Percentiles rank a stretch among this genome's conserved stretches.
Evolutionary conservation across 116 monocot genomes (phyloP).

Genomic region (Dioscorea cayenensis): DNA sequence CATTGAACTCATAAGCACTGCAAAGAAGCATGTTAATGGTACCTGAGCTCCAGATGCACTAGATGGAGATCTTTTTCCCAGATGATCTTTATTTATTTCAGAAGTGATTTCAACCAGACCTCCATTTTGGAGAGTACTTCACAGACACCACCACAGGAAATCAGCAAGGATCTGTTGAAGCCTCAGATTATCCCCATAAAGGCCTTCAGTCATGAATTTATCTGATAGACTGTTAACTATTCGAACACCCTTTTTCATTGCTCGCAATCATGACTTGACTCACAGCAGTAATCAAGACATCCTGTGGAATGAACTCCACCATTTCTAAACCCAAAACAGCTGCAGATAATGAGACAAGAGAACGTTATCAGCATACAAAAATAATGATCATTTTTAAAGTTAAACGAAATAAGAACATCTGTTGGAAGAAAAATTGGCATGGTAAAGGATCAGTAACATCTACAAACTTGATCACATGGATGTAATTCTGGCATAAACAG

Average conservation of each 20-base stretch:
- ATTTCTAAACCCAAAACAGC: conserved; percentile 90
- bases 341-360: conserved; percentile 20
- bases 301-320: conserved; percentile 58
- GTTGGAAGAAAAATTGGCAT: too few relatives aligned
- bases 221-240: conserved; percentile 47
- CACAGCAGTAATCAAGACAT: conserved; percentile 66
- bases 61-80: conserved; percentile 70
- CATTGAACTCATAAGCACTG: neutral
- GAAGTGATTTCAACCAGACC: conserved; percentile 60
- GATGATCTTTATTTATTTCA: conserved; percentile 40
- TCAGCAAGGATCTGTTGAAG: conserved; percentile 90
- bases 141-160: conserved; percentile 78
- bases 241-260: conserved; percentile 54
- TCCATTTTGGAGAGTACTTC: conserved; percentile 69
- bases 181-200: conserved; percentile 82
- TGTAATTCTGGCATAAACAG: neutral
- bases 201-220: conserved; percentile 39
- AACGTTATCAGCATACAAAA: neutral
- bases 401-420: neutral
- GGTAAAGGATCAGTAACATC: neutral
- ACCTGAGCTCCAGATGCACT: conserved; percentile 72
- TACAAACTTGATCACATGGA: neutral
- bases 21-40: neutral
- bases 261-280: conserved; percentile 82
- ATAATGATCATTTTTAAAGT: neutral